Evolutionary conservation across 1,284 basidiomycete genomes (phyloP), one percentile per base, ranked within the genome.

Genomic region (Pascua sp.): DNA sequence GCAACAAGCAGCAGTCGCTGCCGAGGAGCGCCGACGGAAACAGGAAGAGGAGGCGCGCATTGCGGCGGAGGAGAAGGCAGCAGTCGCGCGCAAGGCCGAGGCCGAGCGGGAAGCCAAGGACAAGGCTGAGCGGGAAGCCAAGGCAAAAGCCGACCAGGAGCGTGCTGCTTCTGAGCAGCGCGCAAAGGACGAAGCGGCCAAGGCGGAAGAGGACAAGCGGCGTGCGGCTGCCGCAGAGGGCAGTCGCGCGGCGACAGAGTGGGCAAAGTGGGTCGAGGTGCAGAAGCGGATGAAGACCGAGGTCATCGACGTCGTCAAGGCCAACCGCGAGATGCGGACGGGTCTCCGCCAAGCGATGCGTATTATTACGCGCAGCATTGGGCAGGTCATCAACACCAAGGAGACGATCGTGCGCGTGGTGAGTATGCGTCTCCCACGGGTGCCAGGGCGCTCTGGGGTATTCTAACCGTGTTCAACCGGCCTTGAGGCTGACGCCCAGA

Each of bases 301-400:
- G 10, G 81, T 88, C n/a, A 86, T 96, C 75, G 84, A 83, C 8
- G 70, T 75, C 10, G 85, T 94, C 53, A 93, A 95, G 71, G 79
- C 73, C 4, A 80, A 88, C 70, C 79, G 82, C 53, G 78, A 78
- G 9, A 70, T 75, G 59, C 75, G 76, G 37, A 80, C 78, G 61
- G 72, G 70, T n/a, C 78, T 81, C 66, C 80, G 78, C 59, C 70
- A 72, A 48, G 82, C 85, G 40, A 89, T 95, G 59, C 84, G 94
- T 49, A 83, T 88, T 68, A 93, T 98, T 55, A 92, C 87, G 2
- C 88, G 91, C 37, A 91, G 91, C 70, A 84, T 98, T 42, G 92
- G 94, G 1, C 95, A 98, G 75, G 80, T 98, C 40, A 93, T 91
- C 11, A 90, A 91, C 66, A 88, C 93, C 47, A 67, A 79, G 2